Percentiles rank a stretch among this genome's conserved stretches.
phyloP scores from a whole-genome alignment of 495 filamentous ascomycete genomes.

The Aspergillus asperescens region DNA sequence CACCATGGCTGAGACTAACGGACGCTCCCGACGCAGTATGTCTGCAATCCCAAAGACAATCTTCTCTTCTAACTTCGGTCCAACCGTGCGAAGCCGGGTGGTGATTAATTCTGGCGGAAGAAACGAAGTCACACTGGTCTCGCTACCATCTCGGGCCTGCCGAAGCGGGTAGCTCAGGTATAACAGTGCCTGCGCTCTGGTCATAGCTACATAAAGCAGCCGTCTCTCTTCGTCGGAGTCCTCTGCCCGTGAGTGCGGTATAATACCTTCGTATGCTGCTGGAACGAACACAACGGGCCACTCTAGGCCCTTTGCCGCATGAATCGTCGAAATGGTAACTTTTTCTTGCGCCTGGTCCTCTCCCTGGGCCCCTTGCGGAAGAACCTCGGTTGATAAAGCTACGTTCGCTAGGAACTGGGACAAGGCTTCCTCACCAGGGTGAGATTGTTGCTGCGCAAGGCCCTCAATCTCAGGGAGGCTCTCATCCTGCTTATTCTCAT shows the following conservation, averaged over 20 bases:
- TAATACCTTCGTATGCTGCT: slow-evolving; percentile 82
- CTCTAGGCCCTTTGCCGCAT: slow-evolving; percentile 93
- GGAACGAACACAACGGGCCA: slow-evolving; percentile 98
- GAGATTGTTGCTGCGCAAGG: slow-evolving; percentile 57
- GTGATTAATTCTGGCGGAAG: slow-evolving; percentile 46
- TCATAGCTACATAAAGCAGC: slow-evolving; percentile 97
- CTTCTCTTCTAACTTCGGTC: slow-evolving; percentile 50
- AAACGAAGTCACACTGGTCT: slow-evolving; percentile 60
- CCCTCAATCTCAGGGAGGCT: slow-evolving; percentile 72
- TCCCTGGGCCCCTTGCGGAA: slow-evolving; percentile 51
- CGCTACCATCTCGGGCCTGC: slow-evolving; percentile 54
- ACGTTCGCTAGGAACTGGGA: slow-evolving; percentile 86
- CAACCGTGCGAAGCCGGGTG: slow-evolving; percentile 49
- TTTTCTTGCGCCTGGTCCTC: slow-evolving; percentile 45
- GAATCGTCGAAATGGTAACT: slow-evolving; percentile 93
- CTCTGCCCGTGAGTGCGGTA: slow-evolving; percentile 90
- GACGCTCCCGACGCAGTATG: slow-evolving; percentile 56
- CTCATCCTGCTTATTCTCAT: slow-evolving; percentile 52
- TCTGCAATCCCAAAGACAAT: slow-evolving; percentile 55
- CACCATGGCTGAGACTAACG: slow-evolving; percentile 45
- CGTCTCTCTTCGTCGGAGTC: slow-evolving; percentile 86
- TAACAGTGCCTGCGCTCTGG: slow-evolving; percentile 82
- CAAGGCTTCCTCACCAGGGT: slow-evolving; percentile 58
- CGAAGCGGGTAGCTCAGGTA: slow-evolving; percentile 79
- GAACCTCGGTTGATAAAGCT: slow-evolving; percentile 72